These are phyloP conservation scores for Begonia masoniana DNA, from an alignment of 306 rosid species.

Conservation along the genomic window DNA sequence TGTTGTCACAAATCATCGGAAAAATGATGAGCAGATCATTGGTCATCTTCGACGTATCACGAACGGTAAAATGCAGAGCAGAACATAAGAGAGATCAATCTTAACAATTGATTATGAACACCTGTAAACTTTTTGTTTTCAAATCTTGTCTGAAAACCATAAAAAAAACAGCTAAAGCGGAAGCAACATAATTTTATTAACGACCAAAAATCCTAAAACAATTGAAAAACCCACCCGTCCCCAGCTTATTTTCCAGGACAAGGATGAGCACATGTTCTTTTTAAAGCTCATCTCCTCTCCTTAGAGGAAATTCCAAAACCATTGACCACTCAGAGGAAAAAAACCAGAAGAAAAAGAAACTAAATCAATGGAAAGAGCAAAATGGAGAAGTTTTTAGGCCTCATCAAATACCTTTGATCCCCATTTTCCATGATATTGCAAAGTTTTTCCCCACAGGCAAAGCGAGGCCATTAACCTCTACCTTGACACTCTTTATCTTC, in stretches of 20 bases:
- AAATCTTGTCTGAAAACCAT: too few relatives aligned
- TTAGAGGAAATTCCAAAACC: conserved; percentile 9
- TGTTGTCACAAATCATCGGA: too few relatives aligned
- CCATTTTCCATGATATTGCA: conserved; percentile 79
- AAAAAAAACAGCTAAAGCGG: too few relatives aligned
- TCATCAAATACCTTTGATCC: conserved; percentile 16
- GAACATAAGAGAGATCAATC: too few relatives aligned
- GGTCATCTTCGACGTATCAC: too few relatives aligned
- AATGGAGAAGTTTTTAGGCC: not conserved
- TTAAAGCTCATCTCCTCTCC: conserved; percentile 36
- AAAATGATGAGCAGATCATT: too few relatives aligned
- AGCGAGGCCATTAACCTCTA: conserved; percentile 52
- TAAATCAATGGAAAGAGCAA: not conserved
- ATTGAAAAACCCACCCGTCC: too few relatives aligned
- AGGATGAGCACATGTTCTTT: conserved; percentile 24
- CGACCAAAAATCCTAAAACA: too few relatives aligned
- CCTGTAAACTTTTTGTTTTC: too few relatives aligned
- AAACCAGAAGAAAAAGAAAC: conserved; percentile 6
- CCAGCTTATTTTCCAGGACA: conserved; percentile 19
- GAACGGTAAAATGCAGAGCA: too few relatives aligned
- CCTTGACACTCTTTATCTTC: conserved; percentile 36
- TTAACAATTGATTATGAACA: too few relatives aligned
- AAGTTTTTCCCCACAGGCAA: conserved; percentile 71
- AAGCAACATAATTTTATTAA: too few relatives aligned
- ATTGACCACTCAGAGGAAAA: not conserved